Evolutionary conservation across 2,329 filamentous ascomycete species (phyloP).

Genomic region (Colletotrichum sp.): DNA sequence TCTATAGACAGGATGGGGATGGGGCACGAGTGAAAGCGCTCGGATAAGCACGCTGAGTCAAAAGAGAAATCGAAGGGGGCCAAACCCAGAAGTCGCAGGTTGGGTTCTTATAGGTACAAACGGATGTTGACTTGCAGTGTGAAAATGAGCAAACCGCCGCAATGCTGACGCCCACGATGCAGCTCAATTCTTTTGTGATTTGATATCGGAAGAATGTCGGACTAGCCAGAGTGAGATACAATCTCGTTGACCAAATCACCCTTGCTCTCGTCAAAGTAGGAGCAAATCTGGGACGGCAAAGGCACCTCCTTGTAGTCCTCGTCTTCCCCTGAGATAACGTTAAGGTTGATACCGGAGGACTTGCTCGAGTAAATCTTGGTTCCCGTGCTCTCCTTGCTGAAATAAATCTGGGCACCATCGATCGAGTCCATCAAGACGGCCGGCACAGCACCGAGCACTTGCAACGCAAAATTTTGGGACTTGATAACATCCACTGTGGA

Average conservation of each 20-base stretch:
- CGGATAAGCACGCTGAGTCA: not conserved
- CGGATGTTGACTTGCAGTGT: not conserved
- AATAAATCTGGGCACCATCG: constrained; percentile 86
- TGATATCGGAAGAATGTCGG: constrained; percentile 24
- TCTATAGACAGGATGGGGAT: not conserved
- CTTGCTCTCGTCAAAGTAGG: constrained; percentile 71
- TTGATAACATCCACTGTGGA: constrained; percentile 96
- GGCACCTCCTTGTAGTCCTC: constrained; percentile 89
- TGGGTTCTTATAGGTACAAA: not conserved
- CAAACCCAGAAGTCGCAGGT: not conserved
- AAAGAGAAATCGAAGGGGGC: not conserved
- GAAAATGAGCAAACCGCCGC: not conserved
- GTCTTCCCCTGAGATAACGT: constrained; percentile 72
- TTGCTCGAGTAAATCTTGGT: constrained; percentile 93
- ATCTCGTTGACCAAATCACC: constrained; percentile 89
- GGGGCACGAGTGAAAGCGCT: not conserved
- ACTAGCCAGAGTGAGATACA: constrained; percentile 85
- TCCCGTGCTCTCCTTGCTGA: constrained; percentile 77
- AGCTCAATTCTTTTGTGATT: not conserved
- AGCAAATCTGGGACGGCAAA: constrained; percentile 87
- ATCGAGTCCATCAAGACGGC: constrained; percentile 93
- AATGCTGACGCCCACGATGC: not conserved
- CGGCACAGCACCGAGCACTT: constrained; percentile 84
- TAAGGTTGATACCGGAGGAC: constrained; percentile 84
- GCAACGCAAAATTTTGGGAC: constrained; percentile 91